These are phyloP conservation scores for Penicillium sp. DNA, from an alignment of 2,329 filamentous ascomycete genomes.

Conservation along the genomic window DNA sequence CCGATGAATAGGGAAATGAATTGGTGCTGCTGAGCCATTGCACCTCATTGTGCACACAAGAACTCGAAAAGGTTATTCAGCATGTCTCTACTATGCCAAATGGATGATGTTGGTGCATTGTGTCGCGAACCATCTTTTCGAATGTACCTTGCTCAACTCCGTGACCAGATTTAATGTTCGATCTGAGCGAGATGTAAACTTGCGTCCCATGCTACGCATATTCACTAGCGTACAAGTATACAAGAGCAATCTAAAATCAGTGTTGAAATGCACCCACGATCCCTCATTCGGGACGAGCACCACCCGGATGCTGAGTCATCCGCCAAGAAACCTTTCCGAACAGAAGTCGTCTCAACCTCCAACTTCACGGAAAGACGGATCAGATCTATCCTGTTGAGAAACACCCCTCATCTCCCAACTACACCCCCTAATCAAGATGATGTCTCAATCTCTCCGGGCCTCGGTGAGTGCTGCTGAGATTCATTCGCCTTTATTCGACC, in stretches of 20 bases:
- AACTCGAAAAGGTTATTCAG: too few species aligned
- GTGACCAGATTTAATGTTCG: too few species aligned
- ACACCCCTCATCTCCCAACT: slow-evolving; percentile 28
- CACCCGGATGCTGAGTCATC: slow-evolving; percentile 17
- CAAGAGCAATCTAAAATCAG: background rate
- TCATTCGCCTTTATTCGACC: background rate
- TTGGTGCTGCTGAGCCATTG: too few species aligned
- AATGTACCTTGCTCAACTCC: too few species aligned
- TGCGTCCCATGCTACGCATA: too few species aligned
- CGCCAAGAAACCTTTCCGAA: slow-evolving; percentile 28
- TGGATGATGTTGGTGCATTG: too few species aligned
- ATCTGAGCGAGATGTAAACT: too few species aligned
- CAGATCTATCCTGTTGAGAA: slow-evolving; percentile 27
- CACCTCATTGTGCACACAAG: too few species aligned
- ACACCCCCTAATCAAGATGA: slow-evolving; percentile 48
- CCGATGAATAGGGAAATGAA: background rate
- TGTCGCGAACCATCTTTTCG: too few species aligned
- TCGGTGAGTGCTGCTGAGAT: slow-evolving; percentile 50
- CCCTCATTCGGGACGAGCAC: slow-evolving; percentile 2
- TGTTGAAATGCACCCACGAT: background rate
- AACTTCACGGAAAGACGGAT: slow-evolving; percentile 28
- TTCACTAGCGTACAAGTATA: too few species aligned
- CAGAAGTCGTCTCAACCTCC: slow-evolving; percentile 31
- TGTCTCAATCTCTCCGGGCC: slow-evolving; percentile 63
- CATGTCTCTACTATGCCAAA: too few species aligned